Conservation (phyloP, 2,329 filamentous ascomycete genomes). For the Thielaviopsis punctulata region DNA sequence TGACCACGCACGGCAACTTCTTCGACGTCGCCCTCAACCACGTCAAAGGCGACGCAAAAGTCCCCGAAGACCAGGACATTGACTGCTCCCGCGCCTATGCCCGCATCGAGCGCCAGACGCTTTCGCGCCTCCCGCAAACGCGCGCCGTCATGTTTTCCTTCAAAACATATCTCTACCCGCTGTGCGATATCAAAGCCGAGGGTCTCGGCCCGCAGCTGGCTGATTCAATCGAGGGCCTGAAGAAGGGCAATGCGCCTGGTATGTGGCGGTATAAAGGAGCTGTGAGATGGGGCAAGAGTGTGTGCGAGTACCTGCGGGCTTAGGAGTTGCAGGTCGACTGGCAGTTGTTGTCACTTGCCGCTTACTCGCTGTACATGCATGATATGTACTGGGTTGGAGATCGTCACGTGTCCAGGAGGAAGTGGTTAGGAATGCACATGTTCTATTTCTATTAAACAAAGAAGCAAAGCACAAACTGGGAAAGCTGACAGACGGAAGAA, state of each 20-base stretch:
- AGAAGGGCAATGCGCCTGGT: slow-evolving; percentile 31
- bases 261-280: slow-evolving; percentile 38
- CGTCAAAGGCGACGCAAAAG: slow-evolving; percentile 19
- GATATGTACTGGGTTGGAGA: too few relatives aligned
- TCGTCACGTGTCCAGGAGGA: background rate
- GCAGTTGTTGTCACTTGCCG: too few relatives aligned
- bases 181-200: slow-evolving; percentile 31
- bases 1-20: slow-evolving; percentile 27
- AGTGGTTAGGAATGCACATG: background rate
- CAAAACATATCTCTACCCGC: slow-evolving; percentile 35
- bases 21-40: slow-evolving; percentile 25
- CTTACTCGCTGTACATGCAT: too few relatives aligned
- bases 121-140: slow-evolving; percentile 31
- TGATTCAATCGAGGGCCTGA: slow-evolving; percentile 35
- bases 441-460: slow-evolving; percentile 24
- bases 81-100: slow-evolving; percentile 24
- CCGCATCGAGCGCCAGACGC: slow-evolving; percentile 33
- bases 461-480: too few relatives aligned
- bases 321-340: slow-evolving; percentile 7
- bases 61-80: slow-evolving; percentile 21
- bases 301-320: slow-evolving; percentile 29
- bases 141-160: slow-evolving; percentile 34
- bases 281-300: slow-evolving; percentile 28
- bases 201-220: slow-evolving; percentile 29
- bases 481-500: slow-evolving; percentile 34